Evolutionary conservation across 2,329 filamentous ascomycete genomes (phyloP).

Genomic region (Dothistroma septosporum): DNA sequence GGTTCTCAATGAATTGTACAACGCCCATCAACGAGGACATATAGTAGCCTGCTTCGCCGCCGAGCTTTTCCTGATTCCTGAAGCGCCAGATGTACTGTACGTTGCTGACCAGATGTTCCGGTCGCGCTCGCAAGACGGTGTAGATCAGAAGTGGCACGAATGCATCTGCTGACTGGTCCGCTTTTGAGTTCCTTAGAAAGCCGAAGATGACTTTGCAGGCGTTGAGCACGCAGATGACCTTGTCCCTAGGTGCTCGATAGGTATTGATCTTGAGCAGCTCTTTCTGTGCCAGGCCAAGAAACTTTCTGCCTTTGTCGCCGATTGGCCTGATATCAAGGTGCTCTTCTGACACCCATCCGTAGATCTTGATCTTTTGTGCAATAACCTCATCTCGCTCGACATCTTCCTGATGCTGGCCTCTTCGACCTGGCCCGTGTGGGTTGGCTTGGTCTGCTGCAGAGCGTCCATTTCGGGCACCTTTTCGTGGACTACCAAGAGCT

Average conservation of each 20-base stretch:
- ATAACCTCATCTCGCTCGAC: constrained; percentile 95
- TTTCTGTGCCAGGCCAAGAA: constrained; percentile 84
- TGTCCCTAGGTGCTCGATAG: constrained; percentile 94
- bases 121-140: constrained; percentile 89
- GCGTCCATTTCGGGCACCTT: constrained; percentile 60
- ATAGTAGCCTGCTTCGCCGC: constrained; percentile 97
- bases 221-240: constrained; percentile 96
- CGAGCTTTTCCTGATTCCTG: constrained; percentile 93
- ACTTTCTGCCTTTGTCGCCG: constrained; percentile 80
- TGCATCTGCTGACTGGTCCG: constrained; percentile 90
- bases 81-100: constrained; percentile 97
- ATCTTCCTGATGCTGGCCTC: constrained; percentile 95
- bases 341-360: constrained; percentile 88
- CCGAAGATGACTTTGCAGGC: constrained; percentile 99
- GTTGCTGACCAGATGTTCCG: constrained; percentile 92
- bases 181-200: constrained; percentile 83
- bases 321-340: constrained; percentile 88
- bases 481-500: constrained; percentile 65
- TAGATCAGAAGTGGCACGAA: constrained; percentile 96
- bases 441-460: constrained; percentile 33
- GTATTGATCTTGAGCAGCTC: constrained; percentile 95
- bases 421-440: constrained; percentile 68
- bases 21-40: constrained; percentile 93
- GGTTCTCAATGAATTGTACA: constrained; percentile 92
- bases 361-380: constrained; percentile 93